Conservation (phyloP, 140 eudicot genomes). For the Stevia rebaudiana region DNA sequence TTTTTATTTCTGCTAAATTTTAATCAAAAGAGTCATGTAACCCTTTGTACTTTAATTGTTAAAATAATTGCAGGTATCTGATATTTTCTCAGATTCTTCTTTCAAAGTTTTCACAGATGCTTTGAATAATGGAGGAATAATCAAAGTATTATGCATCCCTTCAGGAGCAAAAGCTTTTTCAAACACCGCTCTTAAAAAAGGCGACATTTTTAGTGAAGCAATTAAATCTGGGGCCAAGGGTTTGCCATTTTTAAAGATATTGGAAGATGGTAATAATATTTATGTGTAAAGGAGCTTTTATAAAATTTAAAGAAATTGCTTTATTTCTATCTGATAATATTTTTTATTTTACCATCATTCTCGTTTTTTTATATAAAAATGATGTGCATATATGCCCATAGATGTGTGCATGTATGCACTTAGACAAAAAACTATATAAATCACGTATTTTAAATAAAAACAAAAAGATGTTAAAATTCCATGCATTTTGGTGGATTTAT, state of each 20-base stretch:
- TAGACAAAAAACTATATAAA: no score
- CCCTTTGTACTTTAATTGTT: not conserved
- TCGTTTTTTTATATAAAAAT: no score
- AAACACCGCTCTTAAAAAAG: constrained; percentile 82
- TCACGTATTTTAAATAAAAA: no score
- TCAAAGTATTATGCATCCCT: constrained; percentile 74
- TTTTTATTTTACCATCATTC: no score
- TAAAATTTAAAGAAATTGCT: no score
- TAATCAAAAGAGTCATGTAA: not conserved
- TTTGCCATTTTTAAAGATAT: constrained; percentile 81
- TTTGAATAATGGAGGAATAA: constrained; percentile 59
- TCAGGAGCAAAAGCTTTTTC: constrained; percentile 75
- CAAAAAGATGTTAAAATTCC: no score
- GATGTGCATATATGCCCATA: not conserved
- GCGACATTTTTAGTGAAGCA: constrained; percentile 82
- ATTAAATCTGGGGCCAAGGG: constrained; percentile 95
- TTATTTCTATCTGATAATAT: no score
- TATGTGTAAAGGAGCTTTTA: no score
- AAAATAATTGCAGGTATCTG: constrained; percentile 70
- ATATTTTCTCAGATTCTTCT: constrained; percentile 54
- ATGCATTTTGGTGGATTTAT: no score
- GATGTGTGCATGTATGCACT: not conserved
- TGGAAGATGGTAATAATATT: constrained; percentile 59
- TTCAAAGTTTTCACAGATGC: constrained; percentile 83
- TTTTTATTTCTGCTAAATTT: not conserved